These are phyloP conservation scores for Alisma plantagoaquatica DNA, from an alignment of 106 monocot genomes.

Conservation along the genomic window DNA sequence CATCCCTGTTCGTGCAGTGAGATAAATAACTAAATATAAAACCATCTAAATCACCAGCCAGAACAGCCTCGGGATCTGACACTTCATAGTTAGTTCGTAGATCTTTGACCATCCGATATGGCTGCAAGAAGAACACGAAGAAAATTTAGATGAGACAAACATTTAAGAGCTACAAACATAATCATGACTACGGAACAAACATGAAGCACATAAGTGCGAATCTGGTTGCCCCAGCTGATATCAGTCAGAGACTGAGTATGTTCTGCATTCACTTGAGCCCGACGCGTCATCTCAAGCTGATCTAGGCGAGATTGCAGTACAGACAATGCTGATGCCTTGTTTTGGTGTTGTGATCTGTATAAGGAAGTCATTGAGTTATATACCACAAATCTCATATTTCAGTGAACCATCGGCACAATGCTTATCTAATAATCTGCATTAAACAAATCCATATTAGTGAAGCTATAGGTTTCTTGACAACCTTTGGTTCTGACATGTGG, in stretches of 20 bases:
- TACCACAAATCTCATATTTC: too few relatives aligned
- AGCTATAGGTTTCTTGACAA: too few relatives aligned
- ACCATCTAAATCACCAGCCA: constrained; percentile 75
- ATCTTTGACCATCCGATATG: constrained; percentile 96
- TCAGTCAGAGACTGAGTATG: constrained; percentile 88
- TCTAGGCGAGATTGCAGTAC: constrained; percentile 89
- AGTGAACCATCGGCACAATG: too few relatives aligned
- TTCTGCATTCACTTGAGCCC: constrained; percentile 80
- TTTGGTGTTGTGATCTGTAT: constrained; percentile 82
- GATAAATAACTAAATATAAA: constrained; percentile 87
- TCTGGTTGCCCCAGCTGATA: constrained; percentile 97
- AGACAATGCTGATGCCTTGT: constrained; percentile 90
- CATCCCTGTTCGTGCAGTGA: constrained; percentile 49
- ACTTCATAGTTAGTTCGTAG: constrained; percentile 91
- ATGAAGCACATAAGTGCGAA: constrained; percentile 82
- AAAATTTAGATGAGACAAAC: constrained; percentile 1
- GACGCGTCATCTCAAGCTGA: constrained; percentile 90
- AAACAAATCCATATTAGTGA: neutral
- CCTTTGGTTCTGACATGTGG: constrained; percentile 99
- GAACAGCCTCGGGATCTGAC: constrained; percentile 92
- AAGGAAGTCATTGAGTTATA: neutral
- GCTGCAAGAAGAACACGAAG: constrained; percentile 27
- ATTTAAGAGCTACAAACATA: neutral
- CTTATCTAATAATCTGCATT: neutral
- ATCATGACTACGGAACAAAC: too few relatives aligned